Conservation (phyloP, 257 asterid species). For the Nicotiana sylvestris region DNA sequence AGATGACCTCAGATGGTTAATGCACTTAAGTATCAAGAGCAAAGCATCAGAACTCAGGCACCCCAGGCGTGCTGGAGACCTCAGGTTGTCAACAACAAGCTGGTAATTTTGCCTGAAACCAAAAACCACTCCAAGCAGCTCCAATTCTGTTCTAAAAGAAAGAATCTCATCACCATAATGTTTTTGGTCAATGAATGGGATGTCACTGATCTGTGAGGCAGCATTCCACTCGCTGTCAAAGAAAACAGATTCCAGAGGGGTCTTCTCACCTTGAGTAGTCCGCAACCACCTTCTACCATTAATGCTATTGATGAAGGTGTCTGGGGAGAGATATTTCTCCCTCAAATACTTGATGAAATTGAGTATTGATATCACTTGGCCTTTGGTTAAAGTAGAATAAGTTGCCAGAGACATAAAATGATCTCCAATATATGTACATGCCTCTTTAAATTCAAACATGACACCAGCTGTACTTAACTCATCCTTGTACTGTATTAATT, state of each 20-base stretch:
- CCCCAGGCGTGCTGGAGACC: conserved; percentile 8
- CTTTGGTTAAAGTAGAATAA: conserved; percentile 19
- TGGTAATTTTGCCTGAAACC: conserved; percentile 18
- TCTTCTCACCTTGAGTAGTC: conserved; percentile 25
- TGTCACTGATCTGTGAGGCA: conserved; percentile 32
- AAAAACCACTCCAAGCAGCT: conserved; percentile 29
- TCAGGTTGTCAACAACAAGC: conserved; percentile 26
- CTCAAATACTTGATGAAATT: conserved; percentile 25
- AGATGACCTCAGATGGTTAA: conserved; percentile 3
- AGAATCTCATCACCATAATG: conserved; percentile 20
- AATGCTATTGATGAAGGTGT: conserved; percentile 16
- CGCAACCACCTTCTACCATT: conserved; percentile 19
- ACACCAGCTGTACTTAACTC: conserved; percentile 22
- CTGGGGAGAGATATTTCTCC: conserved; percentile 22
- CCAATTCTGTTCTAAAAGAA: conserved; percentile 16
- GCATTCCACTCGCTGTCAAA: conserved; percentile 29
- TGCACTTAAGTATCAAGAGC: conserved; percentile 21
- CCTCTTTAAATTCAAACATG: conserved; percentile 30
- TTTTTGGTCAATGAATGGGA: conserved; percentile 32
- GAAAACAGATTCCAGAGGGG: conserved; percentile 22
- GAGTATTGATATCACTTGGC: conserved; percentile 25
- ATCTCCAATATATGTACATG: conserved; percentile 28
- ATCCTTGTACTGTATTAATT: conserved; percentile 13
- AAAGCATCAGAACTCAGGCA: conserved; percentile 19
- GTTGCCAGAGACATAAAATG: conserved; percentile 27